Percentiles rank a stretch among this genome's conserved stretches.
These are phyloP conservation scores for Globisporangium nagaii DNA, from an alignment of 352 stramenopile species.

Conservation along the genomic window DNA sequence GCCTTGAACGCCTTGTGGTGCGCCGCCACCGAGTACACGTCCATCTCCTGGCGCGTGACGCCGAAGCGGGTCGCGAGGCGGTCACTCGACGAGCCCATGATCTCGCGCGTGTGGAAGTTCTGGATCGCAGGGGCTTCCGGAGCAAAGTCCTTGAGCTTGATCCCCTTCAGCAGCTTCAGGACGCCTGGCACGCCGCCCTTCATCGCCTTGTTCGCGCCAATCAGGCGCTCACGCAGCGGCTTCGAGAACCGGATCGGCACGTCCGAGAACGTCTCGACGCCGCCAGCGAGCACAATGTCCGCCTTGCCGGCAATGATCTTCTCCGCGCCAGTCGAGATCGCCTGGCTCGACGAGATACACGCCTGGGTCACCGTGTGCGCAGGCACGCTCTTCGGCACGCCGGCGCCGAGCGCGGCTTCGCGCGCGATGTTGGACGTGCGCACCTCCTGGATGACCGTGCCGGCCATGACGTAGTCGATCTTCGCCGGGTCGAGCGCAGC, in stretches of 20 bases:
- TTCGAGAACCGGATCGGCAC: conserved; percentile 96
- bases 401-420: conserved; percentile 94
- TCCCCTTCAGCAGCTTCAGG: conserved; percentile 90
- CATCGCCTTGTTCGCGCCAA: conserved; percentile 89
- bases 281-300: conserved; percentile 94
- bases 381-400: conserved; percentile 91
- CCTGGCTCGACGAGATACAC: conserved; percentile 96
- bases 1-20: conserved; percentile 93
- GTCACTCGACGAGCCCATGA: conserved; percentile 98
- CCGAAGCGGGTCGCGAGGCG: conserved; percentile 92
- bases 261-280: conserved; percentile 96
- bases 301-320: conserved; percentile 96
- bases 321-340: conserved; percentile 90
- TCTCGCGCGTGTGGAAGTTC: conserved; percentile 98
- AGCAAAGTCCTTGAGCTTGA: conserved; percentile 89
- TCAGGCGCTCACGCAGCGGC: conserved; percentile 75
- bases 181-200: conserved; percentile 91
- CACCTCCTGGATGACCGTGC: conserved; percentile 97
- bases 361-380: conserved; percentile 95
- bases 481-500: conserved; percentile 92
- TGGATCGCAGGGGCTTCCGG: conserved; percentile 96
- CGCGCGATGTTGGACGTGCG: conserved; percentile 98
- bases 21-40: conserved; percentile 94
- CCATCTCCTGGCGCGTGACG: conserved; percentile 94
- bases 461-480: conserved; percentile 96